phyloP scores from a whole-genome alignment of 805 yeast genomes.

The Huiozyma sinensis region DNA sequence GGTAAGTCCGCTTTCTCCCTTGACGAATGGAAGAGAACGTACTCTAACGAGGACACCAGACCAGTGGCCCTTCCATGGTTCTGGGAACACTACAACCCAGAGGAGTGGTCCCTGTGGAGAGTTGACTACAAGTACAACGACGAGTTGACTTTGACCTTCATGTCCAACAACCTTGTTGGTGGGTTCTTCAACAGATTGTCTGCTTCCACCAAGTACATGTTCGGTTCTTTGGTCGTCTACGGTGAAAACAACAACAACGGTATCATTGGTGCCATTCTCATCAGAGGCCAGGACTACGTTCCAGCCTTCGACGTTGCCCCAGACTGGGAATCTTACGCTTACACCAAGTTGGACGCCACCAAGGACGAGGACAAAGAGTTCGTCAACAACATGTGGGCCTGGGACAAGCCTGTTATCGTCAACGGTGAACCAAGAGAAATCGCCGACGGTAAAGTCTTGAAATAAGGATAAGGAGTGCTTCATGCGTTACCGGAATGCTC shows the following conservation, averaged over 20 bases:
- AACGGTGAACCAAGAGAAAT: conserved; percentile 78
- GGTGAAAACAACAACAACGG: conserved; percentile 99
- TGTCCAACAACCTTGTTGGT: conserved; percentile 96
- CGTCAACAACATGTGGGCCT: conserved; percentile 88
- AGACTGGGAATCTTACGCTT: conserved; percentile 92
- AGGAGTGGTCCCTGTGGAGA: conserved; percentile 91
- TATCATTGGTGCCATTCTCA: conserved; percentile 86
- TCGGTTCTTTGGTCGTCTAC: conserved; percentile 88
- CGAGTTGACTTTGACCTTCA: conserved; percentile 91
- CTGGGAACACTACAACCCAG: conserved; percentile 90
- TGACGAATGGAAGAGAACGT: conserved; percentile 93
- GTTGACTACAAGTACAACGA: conserved; percentile 97
- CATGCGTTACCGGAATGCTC: background rate
- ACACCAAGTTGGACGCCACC: conserved; percentile 72
- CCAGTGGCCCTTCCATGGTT: conserved; percentile 91
- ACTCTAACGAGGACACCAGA: conserved; percentile 97
- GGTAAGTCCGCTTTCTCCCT: conserved; percentile 60
- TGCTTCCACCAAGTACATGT: conserved; percentile 87
- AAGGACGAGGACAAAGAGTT: conserved; percentile 69
- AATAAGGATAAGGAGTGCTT: conserved; percentile 34
- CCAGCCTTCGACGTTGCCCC: conserved; percentile 99
- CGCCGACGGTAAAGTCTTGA: conserved; percentile 96
- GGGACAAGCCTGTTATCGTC: conserved; percentile 87
- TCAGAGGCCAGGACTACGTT: conserved; percentile 83
- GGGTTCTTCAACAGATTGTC: conserved; percentile 94